Evolutionary conservation across 2,329 filamentous ascomycete genomes (phyloP), one percentile per base, ranked within the genome.

Genomic region (Knoxdaviesia capensis): DNA sequence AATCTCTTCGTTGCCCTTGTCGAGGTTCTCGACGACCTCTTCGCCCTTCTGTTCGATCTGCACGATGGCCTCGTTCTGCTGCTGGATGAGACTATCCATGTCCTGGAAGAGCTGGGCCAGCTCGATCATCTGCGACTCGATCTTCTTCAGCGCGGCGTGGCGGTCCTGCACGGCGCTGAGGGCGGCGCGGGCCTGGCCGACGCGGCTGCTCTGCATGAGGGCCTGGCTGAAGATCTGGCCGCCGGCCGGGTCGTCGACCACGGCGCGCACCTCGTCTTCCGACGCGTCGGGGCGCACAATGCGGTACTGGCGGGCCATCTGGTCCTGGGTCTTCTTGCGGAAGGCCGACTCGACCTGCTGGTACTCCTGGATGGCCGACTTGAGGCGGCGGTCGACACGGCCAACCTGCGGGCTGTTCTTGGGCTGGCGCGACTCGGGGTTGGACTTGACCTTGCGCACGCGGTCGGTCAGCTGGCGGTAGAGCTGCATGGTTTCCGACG

Each of bases 161-260:
- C 90, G 80, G 53, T 82, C 75, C 58, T 80, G 73, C 34, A 93
- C 85, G 49, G 84, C 84, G 50, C 72, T 73, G 43, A 93, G 69
- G 34, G 85, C 84, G 34, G 77, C 74, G 48, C 80, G 77, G 36
- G 85, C 83, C 59, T 92, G 81, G 40, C 85, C 83, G 55, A 77
- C 75, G 53, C 84, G 78, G 60, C 80, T 80, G 56, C 76, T 82
- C 62, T 79, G 74, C 65, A 92, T 74, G 53, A 94, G 69, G 44
- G 85, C 83, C 58, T 92, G 83, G 55, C 80, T 77, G 63, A 96
- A 96, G 50, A 93, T 78, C 59, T 92, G 84, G 42, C 77, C 74
- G 48, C 79, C 71, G 9, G 63, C 69, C 50, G 71, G 69, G 51
- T 84, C 76, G 53, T 88, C 75, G 1, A 87, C 80, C 10, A 83